These are phyloP conservation scores for Yamadazyma triangularis DNA, from an alignment of 1,139 yeast genomes.

Conservation along the genomic window DNA sequence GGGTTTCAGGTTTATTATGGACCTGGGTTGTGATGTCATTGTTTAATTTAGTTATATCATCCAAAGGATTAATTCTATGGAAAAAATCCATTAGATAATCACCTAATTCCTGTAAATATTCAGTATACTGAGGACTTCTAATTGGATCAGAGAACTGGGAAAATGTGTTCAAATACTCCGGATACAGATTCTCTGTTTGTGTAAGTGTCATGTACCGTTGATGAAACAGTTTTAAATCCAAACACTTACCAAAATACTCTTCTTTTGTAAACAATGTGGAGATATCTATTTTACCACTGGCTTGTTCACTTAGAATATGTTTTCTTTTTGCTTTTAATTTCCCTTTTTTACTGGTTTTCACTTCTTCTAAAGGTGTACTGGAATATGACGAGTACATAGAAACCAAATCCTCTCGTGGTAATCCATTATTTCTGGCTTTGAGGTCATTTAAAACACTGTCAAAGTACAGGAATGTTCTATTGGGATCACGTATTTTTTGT, in stretches of 20 bases:
- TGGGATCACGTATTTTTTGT: conserved; percentile 22
- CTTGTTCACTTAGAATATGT: conserved; percentile 45
- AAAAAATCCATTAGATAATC: conserved; percentile 46
- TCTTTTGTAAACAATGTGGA: conserved; percentile 49
- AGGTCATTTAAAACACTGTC: conserved; percentile 34
- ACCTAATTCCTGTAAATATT: conserved; percentile 40
- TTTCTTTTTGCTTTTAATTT: conserved; percentile 27
- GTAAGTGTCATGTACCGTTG: conserved; percentile 47
- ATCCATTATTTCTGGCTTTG: conserved; percentile 17
- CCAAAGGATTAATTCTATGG: conserved; percentile 48
- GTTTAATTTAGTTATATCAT: conserved; percentile 30
- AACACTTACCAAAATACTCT: conserved; percentile 60
- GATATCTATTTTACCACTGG: conserved; percentile 40
- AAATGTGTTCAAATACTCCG: conserved; percentile 48
- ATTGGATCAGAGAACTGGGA: conserved; percentile 32
- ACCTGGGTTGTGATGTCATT: conserved; percentile 26
- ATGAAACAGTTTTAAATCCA: conserved; percentile 55
- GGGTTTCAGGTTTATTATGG: conserved; percentile 16
- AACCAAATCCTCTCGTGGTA: conserved; percentile 26
- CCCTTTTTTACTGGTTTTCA: conserved; percentile 15
- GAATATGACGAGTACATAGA: conserved; percentile 35
- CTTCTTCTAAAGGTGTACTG: conserved; percentile 18
- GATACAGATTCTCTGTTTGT: conserved; percentile 33
- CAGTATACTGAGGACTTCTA: conserved; percentile 30
- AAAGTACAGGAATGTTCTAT: conserved; percentile 34